Evolutionary conservation across 129 eudicot genomes (phyloP).

Genomic region (Flaveria robusta): DNA sequence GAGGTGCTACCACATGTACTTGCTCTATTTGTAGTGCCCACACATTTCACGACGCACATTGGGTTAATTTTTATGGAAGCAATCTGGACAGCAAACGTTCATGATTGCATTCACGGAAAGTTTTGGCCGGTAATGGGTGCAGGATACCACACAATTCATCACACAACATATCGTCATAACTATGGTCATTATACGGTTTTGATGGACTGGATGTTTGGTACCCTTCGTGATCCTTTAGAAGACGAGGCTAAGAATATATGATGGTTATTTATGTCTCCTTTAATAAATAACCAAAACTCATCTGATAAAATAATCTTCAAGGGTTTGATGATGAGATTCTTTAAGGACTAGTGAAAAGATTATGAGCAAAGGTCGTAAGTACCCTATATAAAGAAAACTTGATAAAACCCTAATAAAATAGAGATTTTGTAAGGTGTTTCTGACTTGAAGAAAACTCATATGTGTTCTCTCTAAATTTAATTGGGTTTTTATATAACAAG

Average conservation of each 20-base stretch:
- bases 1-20: constrained; percentile 79
- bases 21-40: constrained; percentile 69
- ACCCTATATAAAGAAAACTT: too few species aligned
- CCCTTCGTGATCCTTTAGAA: constrained; percentile 73
- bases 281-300: too few species aligned
- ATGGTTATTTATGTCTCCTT: background rate
- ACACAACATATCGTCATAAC: constrained; percentile 87
- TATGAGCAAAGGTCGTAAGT: too few species aligned
- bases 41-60: constrained; percentile 72
- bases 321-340: too few species aligned
- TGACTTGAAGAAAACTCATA: too few species aligned
- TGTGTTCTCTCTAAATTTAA: too few species aligned
- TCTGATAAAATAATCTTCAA: too few species aligned
- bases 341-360: too few species aligned
- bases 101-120: constrained; percentile 80
- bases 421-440: too few species aligned
- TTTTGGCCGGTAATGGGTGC: constrained; percentile 98
- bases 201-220: constrained; percentile 98
- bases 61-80: constrained; percentile 64
- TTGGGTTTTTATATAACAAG: too few species aligned
- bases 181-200: constrained; percentile 88
- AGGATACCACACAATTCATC: constrained; percentile 93
- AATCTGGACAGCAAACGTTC: constrained; percentile 90
- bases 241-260: constrained; percentile 61
- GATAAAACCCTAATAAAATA: too few species aligned